Percentiles rank a stretch among this genome's conserved stretches.
phyloP scores from a whole-genome alignment of 306 rosid species.

The Inga laurina region DNA sequence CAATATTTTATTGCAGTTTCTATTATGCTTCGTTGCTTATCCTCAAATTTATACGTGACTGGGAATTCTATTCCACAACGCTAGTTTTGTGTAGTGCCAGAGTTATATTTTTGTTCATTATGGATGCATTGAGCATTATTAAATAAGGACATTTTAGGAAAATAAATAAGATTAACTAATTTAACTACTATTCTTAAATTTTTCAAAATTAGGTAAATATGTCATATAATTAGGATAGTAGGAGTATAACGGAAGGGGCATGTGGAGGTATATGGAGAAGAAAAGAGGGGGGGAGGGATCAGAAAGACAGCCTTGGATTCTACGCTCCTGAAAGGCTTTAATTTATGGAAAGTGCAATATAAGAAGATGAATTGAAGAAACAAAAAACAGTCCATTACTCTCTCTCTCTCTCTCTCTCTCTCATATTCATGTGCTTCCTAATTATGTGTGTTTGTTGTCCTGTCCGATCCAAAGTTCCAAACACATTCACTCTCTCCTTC shows the following conservation, averaged over 20 bases:
- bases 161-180: too few relatives aligned
- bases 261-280: slow-evolving; percentile 26
- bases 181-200: too few relatives aligned
- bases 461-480: slow-evolving; percentile 26
- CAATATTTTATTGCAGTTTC: too few relatives aligned
- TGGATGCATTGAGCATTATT: too few relatives aligned
- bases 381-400: not conserved
- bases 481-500: not conserved
- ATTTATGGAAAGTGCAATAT: not conserved
- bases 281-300: not conserved
- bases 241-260: slow-evolving; percentile 18
- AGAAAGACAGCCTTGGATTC: slow-evolving; percentile 56
- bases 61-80: too few relatives aligned
- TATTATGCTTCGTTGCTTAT: too few relatives aligned
- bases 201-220: too few relatives aligned
- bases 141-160: too few relatives aligned
- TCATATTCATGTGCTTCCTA: slow-evolving; percentile 52
- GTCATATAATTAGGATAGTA: too few relatives aligned
- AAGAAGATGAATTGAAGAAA: not conserved
- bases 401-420: not conserved
- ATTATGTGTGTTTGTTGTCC: slow-evolving; percentile 55
- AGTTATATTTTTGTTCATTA: too few relatives aligned
- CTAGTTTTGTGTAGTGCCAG: too few relatives aligned
- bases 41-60: too few relatives aligned
- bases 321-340: slow-evolving; percentile 29